Conservation (phyloP, 2,329 filamentous ascomycete species). For the Colletotrichum spaethianum region DNA sequence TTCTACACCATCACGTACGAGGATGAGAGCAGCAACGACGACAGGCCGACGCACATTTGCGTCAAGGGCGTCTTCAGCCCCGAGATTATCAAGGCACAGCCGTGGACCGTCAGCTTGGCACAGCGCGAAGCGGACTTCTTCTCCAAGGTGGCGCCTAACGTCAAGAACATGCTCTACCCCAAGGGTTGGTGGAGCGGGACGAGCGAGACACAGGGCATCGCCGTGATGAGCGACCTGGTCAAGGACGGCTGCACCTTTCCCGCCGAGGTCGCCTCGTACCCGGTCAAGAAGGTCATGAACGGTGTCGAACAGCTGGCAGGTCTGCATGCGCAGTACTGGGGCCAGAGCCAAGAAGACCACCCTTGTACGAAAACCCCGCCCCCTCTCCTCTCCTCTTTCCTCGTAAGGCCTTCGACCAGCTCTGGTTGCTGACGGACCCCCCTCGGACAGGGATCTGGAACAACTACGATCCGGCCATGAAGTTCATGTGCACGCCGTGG, state of each 20-base stretch:
- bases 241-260: slow-evolving; percentile 52
- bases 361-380: slow-evolving; percentile 40
- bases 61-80: slow-evolving; percentile 57
- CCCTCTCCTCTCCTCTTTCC: neutral
- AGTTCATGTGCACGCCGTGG: slow-evolving; percentile 47
- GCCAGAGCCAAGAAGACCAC: slow-evolving; percentile 47
- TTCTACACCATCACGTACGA: slow-evolving; percentile 49
- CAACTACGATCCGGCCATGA: slow-evolving; percentile 55
- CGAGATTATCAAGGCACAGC: slow-evolving; percentile 50
- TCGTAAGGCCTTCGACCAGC: neutral
- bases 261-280: slow-evolving; percentile 48
- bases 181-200: slow-evolving; percentile 55
- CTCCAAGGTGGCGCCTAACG: slow-evolving; percentile 49
- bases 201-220: slow-evolving; percentile 53
- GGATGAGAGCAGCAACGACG: slow-evolving; percentile 36
- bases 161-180: slow-evolving; percentile 46
- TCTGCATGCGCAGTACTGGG: slow-evolving; percentile 58
- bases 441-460: slow-evolving; percentile 46
- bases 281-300: slow-evolving; percentile 50
- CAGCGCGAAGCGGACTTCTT: slow-evolving; percentile 57
- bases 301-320: slow-evolving; percentile 57
- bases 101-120: slow-evolving; percentile 49
- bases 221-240: slow-evolving; percentile 54
- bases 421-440: neutral
- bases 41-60: slow-evolving; percentile 48